Percentiles rank a stretch among this genome's conserved stretches.
phyloP scores from a whole-genome alignment of 768 basidiomycete species.

The Dentipellis fragilis region DNA sequence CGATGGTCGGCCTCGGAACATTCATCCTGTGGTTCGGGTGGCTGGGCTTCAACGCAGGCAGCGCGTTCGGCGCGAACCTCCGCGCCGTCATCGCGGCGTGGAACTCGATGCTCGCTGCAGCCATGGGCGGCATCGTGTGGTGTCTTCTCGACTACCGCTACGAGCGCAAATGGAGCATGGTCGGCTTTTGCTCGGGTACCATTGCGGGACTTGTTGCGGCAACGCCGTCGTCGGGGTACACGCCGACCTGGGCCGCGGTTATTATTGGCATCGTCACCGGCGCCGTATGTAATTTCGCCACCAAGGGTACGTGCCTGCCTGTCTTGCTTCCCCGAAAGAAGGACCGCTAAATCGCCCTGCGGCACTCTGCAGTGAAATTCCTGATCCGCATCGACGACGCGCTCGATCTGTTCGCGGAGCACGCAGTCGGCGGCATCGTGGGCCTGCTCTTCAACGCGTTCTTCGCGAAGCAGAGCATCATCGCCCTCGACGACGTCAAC shows the following conservation, averaged over 20 bases:
- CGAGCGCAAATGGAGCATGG: constrained; percentile 79
- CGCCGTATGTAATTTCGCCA: constrained; percentile 71
- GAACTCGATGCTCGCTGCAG: constrained; percentile 83
- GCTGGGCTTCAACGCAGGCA: constrained; percentile 93
- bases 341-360: constrained; percentile 7
- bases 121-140: constrained; percentile 78
- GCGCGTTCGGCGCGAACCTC: constrained; percentile 79
- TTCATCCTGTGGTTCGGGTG: constrained; percentile 90
- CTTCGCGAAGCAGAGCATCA: constrained; percentile 76
- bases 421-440: constrained; percentile 76
- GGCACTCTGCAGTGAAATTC: constrained; percentile 64
- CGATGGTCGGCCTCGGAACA: constrained; percentile 75
- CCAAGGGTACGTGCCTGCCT: constrained; percentile 45
- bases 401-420: constrained; percentile 87
- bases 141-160: constrained; percentile 70
- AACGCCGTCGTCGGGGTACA: constrained; percentile 78
- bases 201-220: constrained; percentile 85
- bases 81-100: constrained; percentile 78
- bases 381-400: constrained; percentile 73
- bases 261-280: constrained; percentile 69
- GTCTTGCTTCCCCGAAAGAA: not conserved
- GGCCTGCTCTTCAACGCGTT: constrained; percentile 77
- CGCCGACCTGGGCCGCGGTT: constrained; percentile 70
- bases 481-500: constrained; percentile 66
- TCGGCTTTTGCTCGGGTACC: constrained; percentile 87